phyloP scores from a whole-genome alignment of 345 rosid genomes.

The Toxicodendron radicans region DNA sequence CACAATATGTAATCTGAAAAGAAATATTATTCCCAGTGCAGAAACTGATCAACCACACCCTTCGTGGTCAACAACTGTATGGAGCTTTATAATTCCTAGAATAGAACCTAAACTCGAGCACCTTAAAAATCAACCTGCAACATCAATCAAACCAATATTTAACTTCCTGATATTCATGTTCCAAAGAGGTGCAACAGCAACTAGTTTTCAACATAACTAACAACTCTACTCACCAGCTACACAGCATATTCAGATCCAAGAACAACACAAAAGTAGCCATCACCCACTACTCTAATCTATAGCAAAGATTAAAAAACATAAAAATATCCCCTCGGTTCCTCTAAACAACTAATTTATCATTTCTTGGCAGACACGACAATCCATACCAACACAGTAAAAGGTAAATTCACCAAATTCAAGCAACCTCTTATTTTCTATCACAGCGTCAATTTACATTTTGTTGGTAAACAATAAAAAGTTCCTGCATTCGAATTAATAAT shows the following conservation, averaged over 20 bases:
- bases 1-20: neutral
- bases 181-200: neutral
- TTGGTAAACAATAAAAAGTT: slow-evolving; percentile 5
- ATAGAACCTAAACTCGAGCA: slow-evolving; percentile 3
- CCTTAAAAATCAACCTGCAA: slow-evolving; percentile 32
- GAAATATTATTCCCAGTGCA: neutral
- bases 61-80: neutral
- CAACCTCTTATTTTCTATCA: neutral
- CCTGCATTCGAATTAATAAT: neutral
- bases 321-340: neutral
- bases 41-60: neutral
- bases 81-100: slow-evolving; percentile 10
- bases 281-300: neutral
- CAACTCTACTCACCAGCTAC: neutral
- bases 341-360: neutral
- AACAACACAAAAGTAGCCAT: neutral
- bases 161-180: slow-evolving; percentile 9
- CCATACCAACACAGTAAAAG: neutral
- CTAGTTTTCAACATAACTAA: neutral
- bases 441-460: neutral
- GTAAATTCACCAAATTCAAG: neutral
- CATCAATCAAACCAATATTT: slow-evolving; percentile 12
- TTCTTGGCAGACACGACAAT: neutral
- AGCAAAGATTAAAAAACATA: slow-evolving; percentile 1
- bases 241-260: neutral